Percentiles rank a stretch among this genome's conserved stretches.
phyloP scores from a whole-genome alignment of 345 rosid genomes.

The Ceriops zippeliana region DNA sequence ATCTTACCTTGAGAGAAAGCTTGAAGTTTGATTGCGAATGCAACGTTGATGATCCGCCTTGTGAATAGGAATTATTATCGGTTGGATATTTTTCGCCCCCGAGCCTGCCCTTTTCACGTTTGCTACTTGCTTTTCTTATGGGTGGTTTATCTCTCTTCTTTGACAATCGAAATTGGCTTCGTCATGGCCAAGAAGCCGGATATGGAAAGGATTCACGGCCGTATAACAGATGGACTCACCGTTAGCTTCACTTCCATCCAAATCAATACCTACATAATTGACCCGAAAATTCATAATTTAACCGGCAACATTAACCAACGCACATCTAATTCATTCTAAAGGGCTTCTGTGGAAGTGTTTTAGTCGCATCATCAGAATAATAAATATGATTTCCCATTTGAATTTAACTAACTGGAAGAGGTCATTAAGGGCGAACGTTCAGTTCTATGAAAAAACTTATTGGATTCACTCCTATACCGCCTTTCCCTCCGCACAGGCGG shows the following conservation, averaged over 20 bases:
- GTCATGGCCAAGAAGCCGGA: constrained; percentile 37
- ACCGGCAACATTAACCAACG: neutral
- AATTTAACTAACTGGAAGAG: too few relatives aligned
- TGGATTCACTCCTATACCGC: too few relatives aligned
- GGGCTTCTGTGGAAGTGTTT: too few relatives aligned
- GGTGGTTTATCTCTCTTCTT: constrained; percentile 64
- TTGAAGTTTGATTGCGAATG: constrained; percentile 37
- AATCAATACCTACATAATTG: constrained; percentile 73
- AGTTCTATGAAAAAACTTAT: too few relatives aligned
- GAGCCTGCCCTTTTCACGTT: constrained; percentile 16
- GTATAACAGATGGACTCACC: constrained; percentile 56
- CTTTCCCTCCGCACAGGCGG: too few relatives aligned
- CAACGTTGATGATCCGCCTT: constrained; percentile 24
- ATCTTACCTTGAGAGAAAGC: constrained; percentile 42
- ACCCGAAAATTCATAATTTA: constrained; percentile 45
- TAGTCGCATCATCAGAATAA: too few relatives aligned
- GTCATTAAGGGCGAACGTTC: too few relatives aligned
- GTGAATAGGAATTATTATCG: constrained; percentile 17
- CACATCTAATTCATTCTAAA: neutral
- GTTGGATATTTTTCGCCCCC: constrained; percentile 17
- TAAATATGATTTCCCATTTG: too few relatives aligned
- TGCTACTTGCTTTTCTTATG: constrained; percentile 18
- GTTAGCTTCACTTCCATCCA: constrained; percentile 44
- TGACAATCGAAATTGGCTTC: constrained; percentile 8
- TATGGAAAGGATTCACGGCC: constrained; percentile 61